A percentile compares a stretch with the other conserved stretches of the same genome.
These are phyloP conservation scores for Thalassiosira hispida DNA, from an alignment of 352 stramenopile species.

Conservation along the genomic window DNA sequence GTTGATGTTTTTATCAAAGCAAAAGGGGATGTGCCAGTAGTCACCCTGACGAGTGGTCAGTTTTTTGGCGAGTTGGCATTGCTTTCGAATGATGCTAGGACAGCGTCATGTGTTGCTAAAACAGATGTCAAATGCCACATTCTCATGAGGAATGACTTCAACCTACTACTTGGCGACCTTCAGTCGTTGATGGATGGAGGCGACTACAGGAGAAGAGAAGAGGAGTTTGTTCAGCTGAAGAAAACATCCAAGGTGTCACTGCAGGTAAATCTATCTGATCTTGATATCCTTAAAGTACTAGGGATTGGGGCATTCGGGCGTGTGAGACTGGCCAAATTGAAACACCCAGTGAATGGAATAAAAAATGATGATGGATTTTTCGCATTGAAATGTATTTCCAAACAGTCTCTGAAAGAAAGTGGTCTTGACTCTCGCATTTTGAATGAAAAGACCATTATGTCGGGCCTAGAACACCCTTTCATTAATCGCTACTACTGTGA, in stretches of 20 bases:
- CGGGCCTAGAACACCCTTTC: constrained; percentile 89
- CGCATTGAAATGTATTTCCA: constrained; percentile 92
- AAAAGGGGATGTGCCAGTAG: constrained; percentile 49
- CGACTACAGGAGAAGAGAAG: constrained; percentile 17
- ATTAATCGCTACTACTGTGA: constrained; percentile 91
- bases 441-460: constrained; percentile 91
- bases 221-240: constrained; percentile 3
- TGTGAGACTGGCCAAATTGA: constrained; percentile 89
- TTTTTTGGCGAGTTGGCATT: constrained; percentile 88
- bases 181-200: constrained; percentile 59
- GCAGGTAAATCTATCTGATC: constrained; percentile 86
- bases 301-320: constrained; percentile 94
- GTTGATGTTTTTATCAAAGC: constrained; percentile 71
- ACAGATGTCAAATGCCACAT: constrained; percentile 76
- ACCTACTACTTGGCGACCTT: constrained; percentile 90
- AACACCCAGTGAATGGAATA: constrained; percentile 37
- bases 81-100: constrained; percentile 90
- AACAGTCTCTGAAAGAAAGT: constrained; percentile 92
- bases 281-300: constrained; percentile 91
- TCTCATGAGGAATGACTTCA: constrained; percentile 93
- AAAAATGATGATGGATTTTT: constrained; percentile 87
- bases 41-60: constrained; percentile 67
- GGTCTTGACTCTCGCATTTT: constrained; percentile 92
- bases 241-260: constrained; percentile 15
- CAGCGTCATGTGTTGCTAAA: constrained; percentile 68